Percentiles rank a stretch among this genome's conserved stretches.
Conservation (phyloP, 805 yeast genomes). For the Candida peoriensis region DNA sequence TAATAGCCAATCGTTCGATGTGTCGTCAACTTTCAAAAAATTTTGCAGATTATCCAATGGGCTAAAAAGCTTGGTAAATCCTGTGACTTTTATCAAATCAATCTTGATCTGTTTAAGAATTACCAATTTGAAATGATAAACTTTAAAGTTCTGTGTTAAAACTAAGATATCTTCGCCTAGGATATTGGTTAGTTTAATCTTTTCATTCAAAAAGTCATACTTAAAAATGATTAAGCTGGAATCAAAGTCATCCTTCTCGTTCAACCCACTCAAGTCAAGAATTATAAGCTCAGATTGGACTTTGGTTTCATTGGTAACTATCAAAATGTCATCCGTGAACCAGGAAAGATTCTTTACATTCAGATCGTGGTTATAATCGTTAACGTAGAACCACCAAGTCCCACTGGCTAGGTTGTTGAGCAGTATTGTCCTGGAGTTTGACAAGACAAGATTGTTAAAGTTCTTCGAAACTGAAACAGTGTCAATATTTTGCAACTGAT, state of each 20-base stretch:
- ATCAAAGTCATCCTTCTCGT: slow-evolving; percentile 15
- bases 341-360: slow-evolving; percentile 16
- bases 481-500: slow-evolving; percentile 16
- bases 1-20: slow-evolving; percentile 18
- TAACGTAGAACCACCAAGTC: slow-evolving; percentile 25
- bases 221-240: slow-evolving; percentile 24
- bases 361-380: slow-evolving; percentile 21
- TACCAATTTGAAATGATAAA: slow-evolving; percentile 21
- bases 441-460: slow-evolving; percentile 20
- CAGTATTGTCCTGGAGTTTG: slow-evolving; percentile 16
- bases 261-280: slow-evolving; percentile 20
- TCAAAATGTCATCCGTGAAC: slow-evolving; percentile 16
- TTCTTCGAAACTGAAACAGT: slow-evolving; percentile 20
- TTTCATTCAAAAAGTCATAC: slow-evolving; percentile 23
- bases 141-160: slow-evolving; percentile 12
- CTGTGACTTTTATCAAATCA: slow-evolving; percentile 15
- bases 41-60: slow-evolving; percentile 7
- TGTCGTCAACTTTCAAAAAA: slow-evolving; percentile 10
- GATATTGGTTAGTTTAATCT: slow-evolving; percentile 16
- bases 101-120: slow-evolving; percentile 15
- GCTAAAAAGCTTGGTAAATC: slow-evolving; percentile 15
- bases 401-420: slow-evolving; percentile 18
- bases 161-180: slow-evolving; percentile 20
- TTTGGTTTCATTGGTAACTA: slow-evolving; percentile 15
- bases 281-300: slow-evolving; percentile 20